phyloP scores from a whole-genome alignment of 148 eudicot species.

The Chenopodium formosanum region DNA sequence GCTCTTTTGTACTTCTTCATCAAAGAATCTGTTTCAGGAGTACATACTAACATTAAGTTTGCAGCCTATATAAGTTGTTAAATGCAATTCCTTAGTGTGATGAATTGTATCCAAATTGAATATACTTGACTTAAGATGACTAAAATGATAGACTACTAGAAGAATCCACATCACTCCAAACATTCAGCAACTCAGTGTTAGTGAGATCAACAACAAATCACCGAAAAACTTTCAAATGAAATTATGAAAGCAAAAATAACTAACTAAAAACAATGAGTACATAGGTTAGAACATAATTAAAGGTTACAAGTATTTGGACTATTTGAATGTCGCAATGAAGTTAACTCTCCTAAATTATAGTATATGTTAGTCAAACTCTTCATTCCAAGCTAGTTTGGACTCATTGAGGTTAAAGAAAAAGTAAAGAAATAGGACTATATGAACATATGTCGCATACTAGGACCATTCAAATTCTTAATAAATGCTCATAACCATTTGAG shows the following conservation, averaged over 20 bases:
- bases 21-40: slow-evolving; percentile 32
- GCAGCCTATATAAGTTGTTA: neutral
- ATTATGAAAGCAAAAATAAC: neutral
- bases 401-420: neutral
- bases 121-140: neutral
- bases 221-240: neutral
- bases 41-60: neutral
- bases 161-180: neutral
- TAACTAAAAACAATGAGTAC: neutral
- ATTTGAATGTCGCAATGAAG: neutral
- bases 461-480: no score
- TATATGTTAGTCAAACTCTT: neutral
- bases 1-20: slow-evolving; percentile 49
- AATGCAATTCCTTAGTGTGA: neutral
- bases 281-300: neutral
- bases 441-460: neutral
- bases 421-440: neutral
- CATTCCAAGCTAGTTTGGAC: neutral
- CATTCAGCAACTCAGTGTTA: neutral
- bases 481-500: neutral
- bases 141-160: neutral
- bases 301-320: neutral
- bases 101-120: neutral
- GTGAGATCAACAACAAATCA: neutral
- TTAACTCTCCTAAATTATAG: neutral